Evolutionary conservation across 2,329 filamentous ascomycete species (phyloP).

Genomic region (Tothia fuscella): DNA sequence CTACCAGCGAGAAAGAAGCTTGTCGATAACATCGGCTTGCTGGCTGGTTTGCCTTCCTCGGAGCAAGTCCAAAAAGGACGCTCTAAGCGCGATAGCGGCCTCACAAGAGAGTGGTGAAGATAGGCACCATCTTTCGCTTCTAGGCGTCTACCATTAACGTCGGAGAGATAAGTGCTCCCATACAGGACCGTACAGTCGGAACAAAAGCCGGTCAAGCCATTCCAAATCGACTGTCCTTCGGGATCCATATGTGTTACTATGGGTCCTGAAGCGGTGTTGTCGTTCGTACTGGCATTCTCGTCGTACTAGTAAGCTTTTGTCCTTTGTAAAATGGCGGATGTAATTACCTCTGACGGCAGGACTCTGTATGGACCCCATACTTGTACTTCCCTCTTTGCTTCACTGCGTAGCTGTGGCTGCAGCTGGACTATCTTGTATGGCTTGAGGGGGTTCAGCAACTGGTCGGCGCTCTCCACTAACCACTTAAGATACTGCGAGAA

Average conservation of each 20-base stretch:
- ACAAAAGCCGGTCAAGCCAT: neutral
- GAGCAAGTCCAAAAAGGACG: neutral
- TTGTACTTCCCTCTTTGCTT: neutral
- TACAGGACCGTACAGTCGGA: neutral
- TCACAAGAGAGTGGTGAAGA: neutral
- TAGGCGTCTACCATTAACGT: neutral
- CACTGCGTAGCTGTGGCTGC: neutral
- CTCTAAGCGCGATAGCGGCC: neutral
- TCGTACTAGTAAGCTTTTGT: too few species aligned
- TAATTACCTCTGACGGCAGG: too few species aligned
- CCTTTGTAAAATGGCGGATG: too few species aligned
- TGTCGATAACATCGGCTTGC: neutral
- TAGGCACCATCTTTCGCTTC: conserved; percentile 1
- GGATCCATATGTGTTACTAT: neutral
- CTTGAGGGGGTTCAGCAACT: too few species aligned
- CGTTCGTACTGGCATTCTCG: neutral
- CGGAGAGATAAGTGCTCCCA: neutral
- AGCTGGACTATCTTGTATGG: neutral
- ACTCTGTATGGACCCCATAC: neutral
- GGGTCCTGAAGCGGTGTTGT: neutral
- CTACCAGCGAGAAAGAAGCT: conserved; percentile 3
- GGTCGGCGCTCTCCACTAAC: too few species aligned
- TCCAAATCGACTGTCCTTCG: neutral
- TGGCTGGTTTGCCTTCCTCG: neutral
- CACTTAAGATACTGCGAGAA: too few species aligned